phyloP scores from a whole-genome alignment of 2,329 filamentous ascomycete genomes.

The Elsinoe arachidis region DNA sequence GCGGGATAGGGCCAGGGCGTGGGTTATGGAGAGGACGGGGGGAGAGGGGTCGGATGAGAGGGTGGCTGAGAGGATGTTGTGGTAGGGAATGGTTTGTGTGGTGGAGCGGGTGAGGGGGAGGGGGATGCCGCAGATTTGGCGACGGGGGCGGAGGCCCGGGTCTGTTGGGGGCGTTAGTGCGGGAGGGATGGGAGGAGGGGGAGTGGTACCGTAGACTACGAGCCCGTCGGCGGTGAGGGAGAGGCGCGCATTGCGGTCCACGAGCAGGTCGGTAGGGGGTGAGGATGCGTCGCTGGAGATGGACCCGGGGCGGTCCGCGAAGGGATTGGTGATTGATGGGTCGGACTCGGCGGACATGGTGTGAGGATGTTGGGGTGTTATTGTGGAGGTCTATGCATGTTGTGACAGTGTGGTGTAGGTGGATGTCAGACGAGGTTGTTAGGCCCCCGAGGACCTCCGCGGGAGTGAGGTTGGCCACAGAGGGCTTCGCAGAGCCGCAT shows the following conservation, averaged over 20 bases:
- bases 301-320: constrained; percentile 14
- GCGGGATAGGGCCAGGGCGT: constrained; percentile 51
- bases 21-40: constrained; percentile 59
- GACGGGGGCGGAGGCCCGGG: constrained; percentile 43
- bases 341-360: background rate
- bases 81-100: constrained; percentile 60
- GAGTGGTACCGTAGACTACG: constrained; percentile 46
- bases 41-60: constrained; percentile 34
- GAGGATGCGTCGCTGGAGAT: constrained; percentile 31
- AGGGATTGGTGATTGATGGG: constrained; percentile 12
- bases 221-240: constrained; percentile 54
- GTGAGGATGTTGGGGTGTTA: background rate
- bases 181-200: background rate
- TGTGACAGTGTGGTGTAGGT: background rate
- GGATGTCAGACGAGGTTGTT: background rate
- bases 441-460: background rate
- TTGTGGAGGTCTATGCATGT: background rate
- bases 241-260: constrained; percentile 51
- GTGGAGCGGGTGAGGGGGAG: constrained; percentile 42
- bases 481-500: background rate
- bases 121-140: constrained; percentile 49
- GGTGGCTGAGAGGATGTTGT: constrained; percentile 77
- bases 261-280: constrained; percentile 22
- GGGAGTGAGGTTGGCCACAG: background rate
- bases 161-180: constrained; percentile 31